Evolutionary conservation across 352 stramenopile species (phyloP).

Genomic region (Phytophthora hybrid): DNA sequence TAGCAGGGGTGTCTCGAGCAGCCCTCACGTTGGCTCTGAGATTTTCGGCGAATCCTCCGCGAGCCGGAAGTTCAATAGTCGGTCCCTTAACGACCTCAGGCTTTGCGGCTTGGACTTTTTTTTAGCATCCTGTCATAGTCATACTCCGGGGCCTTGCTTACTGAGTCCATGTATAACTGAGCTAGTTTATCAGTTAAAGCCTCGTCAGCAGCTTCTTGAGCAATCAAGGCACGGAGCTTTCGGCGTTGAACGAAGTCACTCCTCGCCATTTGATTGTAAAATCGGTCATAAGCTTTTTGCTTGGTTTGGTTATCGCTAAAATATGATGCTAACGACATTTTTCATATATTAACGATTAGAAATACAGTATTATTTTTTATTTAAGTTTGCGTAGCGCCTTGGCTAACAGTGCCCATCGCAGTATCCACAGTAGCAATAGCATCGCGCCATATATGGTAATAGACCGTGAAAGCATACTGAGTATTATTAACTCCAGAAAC

Average conservation of each 20-base stretch:
- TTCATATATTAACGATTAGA: neutral
- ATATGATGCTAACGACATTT: neutral
- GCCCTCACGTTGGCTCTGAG: too few relatives aligned
- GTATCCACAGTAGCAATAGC: slow-evolving; percentile 36
- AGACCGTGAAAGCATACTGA: slow-evolving; percentile 26
- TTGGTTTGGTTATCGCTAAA: slow-evolving; percentile 37
- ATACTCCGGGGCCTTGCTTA: too few relatives aligned
- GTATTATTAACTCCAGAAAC: slow-evolving; percentile 28
- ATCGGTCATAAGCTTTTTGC: slow-evolving; percentile 39
- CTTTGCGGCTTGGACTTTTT: too few relatives aligned
- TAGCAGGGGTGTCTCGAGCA: too few relatives aligned
- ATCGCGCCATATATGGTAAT: slow-evolving; percentile 36
- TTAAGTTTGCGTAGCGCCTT: slow-evolving; percentile 27
- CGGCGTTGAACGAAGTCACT: slow-evolving; percentile 33
- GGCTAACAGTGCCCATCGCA: slow-evolving; percentile 32
- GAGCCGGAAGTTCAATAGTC: too few relatives aligned
- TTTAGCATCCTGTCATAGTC: too few relatives aligned
- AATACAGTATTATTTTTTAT: neutral
- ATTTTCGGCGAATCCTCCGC: too few relatives aligned
- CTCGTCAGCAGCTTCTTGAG: slow-evolving; percentile 17
- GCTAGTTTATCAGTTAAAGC: too few relatives aligned
- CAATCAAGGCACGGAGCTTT: slow-evolving; percentile 26
- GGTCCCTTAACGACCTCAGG: too few relatives aligned
- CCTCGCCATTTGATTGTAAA: slow-evolving; percentile 30
- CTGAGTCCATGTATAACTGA: too few relatives aligned